Percentiles rank a stretch among this genome's conserved stretches.
Conservation (phyloP, 345 rosid species). For the Salix viminalis region DNA sequence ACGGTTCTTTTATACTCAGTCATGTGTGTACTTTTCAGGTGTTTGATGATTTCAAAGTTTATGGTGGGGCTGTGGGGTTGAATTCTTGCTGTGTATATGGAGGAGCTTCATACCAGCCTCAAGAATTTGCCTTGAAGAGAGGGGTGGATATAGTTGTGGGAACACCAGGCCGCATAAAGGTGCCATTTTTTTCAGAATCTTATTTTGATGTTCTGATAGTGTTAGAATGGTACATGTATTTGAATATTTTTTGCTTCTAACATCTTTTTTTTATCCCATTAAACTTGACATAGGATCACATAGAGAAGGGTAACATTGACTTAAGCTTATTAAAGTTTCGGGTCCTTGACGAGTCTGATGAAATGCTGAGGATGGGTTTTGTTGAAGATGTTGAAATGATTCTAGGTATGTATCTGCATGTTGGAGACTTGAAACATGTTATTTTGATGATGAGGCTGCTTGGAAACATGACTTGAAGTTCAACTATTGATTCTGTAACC, state of each 20-base stretch:
- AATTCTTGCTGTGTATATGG: slow-evolving; percentile 81
- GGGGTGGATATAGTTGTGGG: slow-evolving; percentile 92
- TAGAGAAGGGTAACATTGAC: slow-evolving; percentile 68
- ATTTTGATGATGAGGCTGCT: background rate
- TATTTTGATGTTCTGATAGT: background rate
- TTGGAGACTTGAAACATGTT: background rate
- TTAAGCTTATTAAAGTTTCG: slow-evolving; percentile 67
- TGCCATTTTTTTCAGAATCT: slow-evolving; percentile 10
- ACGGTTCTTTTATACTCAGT: background rate
- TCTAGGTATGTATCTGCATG: slow-evolving; percentile 48
- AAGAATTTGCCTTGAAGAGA: slow-evolving; percentile 60
- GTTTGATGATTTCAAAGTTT: slow-evolving; percentile 68
- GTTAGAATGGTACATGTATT: background rate
- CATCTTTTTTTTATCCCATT: background rate
- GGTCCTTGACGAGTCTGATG: slow-evolving; percentile 98
- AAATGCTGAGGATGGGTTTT: slow-evolving; percentile 97
- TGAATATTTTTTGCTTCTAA: background rate
- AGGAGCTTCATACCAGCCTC: slow-evolving; percentile 65
- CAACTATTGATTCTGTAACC: background rate
- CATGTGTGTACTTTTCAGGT: slow-evolving; percentile 38
- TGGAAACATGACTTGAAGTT: background rate
- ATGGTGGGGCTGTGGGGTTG: slow-evolving; percentile 78
- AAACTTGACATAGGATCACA: slow-evolving; percentile 58
- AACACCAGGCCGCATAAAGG: slow-evolving; percentile 96
- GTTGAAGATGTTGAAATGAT: slow-evolving; percentile 96